phyloP scores from a whole-genome alignment of 148 eudicot genomes.

The Chenopodium album region DNA sequence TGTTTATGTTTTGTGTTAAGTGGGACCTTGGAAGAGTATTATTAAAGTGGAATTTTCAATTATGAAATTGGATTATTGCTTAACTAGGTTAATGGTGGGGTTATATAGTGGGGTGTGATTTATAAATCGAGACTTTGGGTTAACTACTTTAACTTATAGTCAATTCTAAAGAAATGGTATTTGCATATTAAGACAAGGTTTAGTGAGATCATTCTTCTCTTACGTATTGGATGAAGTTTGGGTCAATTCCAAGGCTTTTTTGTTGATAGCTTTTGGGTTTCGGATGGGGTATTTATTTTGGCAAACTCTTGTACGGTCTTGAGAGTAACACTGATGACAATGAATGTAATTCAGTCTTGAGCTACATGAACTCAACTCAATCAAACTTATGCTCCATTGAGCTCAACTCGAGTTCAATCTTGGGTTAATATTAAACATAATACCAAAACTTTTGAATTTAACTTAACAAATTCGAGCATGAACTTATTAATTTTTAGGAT shows the following conservation, averaged over 20 bases:
- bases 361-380: not conserved
- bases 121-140: slow-evolving; percentile 7
- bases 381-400: not conserved
- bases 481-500: too few relatives aligned
- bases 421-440: too few relatives aligned
- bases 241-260: not conserved
- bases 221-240: not conserved
- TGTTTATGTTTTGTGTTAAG: too few relatives aligned
- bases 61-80: slow-evolving; percentile 1
- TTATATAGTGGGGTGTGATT: not conserved
- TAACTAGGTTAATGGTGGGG: slow-evolving; percentile 16
- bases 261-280: not conserved
- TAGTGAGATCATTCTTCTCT: not conserved
- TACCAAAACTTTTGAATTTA: too few relatives aligned
- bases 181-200: not conserved
- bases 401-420: not conserved
- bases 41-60: not conserved
- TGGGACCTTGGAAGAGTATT: not conserved
- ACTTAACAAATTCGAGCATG: too few relatives aligned
- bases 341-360: not conserved
- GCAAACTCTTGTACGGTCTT: not conserved
- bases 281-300: not conserved
- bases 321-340: not conserved
- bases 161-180: slow-evolving; percentile 4
- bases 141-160: not conserved